phyloP scores from a whole-genome alignment of 768 basidiomycete species.

The Tephrocybe sp. region DNA sequence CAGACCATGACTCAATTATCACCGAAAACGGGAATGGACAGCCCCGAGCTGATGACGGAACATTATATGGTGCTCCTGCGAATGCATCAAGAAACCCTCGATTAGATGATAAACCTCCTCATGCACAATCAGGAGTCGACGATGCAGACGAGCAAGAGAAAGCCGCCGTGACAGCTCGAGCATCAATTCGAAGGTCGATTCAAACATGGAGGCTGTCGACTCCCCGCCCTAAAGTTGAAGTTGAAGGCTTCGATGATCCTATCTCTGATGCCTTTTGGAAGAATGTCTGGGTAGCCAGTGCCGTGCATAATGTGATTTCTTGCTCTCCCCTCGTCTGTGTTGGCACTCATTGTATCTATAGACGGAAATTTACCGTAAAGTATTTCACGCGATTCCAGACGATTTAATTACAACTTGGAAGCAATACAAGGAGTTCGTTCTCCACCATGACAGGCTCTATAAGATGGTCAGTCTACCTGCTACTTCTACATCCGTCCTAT shows the following conservation, averaged over 20 bases:
- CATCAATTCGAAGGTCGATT: conserved; percentile 55
- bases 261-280: conserved; percentile 88
- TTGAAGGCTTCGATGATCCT: conserved; percentile 86
- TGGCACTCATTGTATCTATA: conserved; percentile 26
- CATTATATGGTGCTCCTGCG: conserved; percentile 56
- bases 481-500: conserved; percentile 3
- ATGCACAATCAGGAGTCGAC: conserved; percentile 41
- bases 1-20: conserved; percentile 4
- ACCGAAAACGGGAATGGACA: conserved; percentile 22
- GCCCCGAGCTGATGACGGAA: conserved; percentile 39
- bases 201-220: conserved; percentile 64
- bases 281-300: conserved; percentile 83
- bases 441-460: conserved; percentile 71
- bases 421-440: conserved; percentile 84
- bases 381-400: conserved; percentile 93
- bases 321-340: conserved; percentile 5
- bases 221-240: conserved; percentile 69
- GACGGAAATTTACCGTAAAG: conserved; percentile 96
- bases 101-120: conserved; percentile 47
- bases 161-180: conserved; percentile 46
- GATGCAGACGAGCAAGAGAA: conserved; percentile 51
- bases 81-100: conserved; percentile 43
- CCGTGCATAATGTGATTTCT: conserved; percentile 79
- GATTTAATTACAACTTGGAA: conserved; percentile 95
- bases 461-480: conserved; percentile 62